phyloP scores from a whole-genome alignment of 2,329 filamentous ascomycete species.

The Alternaria dauci region DNA sequence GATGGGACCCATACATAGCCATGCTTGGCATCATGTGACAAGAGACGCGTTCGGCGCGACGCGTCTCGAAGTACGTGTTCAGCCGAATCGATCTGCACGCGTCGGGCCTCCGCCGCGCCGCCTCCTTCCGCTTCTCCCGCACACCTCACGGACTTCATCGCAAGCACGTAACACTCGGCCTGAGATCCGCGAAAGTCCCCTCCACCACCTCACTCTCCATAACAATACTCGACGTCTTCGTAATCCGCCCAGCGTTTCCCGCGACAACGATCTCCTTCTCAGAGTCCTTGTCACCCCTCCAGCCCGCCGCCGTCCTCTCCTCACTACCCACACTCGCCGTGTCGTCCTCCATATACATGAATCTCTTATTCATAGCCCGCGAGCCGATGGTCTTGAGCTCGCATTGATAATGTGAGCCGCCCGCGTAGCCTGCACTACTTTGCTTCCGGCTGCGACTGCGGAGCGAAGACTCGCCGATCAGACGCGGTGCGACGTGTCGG shows the following conservation, averaged over 20 bases:
- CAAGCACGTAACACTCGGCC: neutral
- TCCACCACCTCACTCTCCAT: neutral
- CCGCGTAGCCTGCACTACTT: conserved; percentile 2
- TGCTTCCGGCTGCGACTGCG: conserved; percentile 14
- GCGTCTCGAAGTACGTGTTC: no score
- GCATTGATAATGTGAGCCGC: neutral
- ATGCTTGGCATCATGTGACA: no score
- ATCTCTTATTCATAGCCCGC: conserved; percentile 2
- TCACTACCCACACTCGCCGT: conserved; percentile 20
- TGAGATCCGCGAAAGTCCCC: neutral
- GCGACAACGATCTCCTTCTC: neutral
- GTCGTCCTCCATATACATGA: conserved; percentile 18
- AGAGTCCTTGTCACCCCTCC: neutral
- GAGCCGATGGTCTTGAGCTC: conserved; percentile 22
- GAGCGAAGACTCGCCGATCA: conserved; percentile 21
- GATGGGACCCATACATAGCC: no score
- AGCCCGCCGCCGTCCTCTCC: conserved; percentile 8
- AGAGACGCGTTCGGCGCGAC: no score
- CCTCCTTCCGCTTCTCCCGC: no score
- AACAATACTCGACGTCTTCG: conserved; percentile 1
- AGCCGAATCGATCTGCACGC: no score
- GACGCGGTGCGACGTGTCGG: conserved; percentile 45
- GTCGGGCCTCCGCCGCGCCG: no score
- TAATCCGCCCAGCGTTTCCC: neutral
- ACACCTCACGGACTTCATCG: neutral